These are phyloP conservation scores for Diplodia sapinea DNA, from an alignment of 2,329 filamentous ascomycete genomes.

Conservation along the genomic window DNA sequence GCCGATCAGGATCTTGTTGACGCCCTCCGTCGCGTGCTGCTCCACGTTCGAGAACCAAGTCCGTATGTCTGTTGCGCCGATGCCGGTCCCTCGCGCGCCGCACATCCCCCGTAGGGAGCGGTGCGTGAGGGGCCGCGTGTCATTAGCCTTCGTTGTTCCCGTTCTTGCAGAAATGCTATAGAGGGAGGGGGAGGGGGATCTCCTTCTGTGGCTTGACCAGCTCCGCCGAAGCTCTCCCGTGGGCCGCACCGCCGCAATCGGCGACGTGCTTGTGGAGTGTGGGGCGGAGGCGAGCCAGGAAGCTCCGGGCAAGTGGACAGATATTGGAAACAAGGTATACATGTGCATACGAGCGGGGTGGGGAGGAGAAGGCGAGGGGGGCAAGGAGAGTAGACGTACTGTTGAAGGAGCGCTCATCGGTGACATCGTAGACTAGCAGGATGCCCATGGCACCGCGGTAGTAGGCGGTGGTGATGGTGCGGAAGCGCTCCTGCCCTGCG, in stretches of 20 bases:
- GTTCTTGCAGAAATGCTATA: not conserved
- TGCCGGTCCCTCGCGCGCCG: not conserved
- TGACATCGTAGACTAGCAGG: slow-evolving; percentile 96
- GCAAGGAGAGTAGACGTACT: slow-evolving; percentile 63
- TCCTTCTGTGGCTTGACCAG: slow-evolving; percentile 1
- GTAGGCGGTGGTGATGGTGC: slow-evolving; percentile 98
- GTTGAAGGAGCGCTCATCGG: slow-evolving; percentile 92
- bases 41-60: slow-evolving; percentile 99
- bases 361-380: slow-evolving; percentile 4
- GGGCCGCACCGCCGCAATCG: slow-evolving; percentile 27
- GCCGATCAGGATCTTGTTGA: slow-evolving; percentile 99
- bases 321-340: not conserved
- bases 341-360: not conserved
- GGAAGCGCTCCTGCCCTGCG: slow-evolving; percentile 95
- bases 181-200: not conserved
- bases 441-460: slow-evolving; percentile 99
- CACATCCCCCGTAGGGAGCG: not conserved
- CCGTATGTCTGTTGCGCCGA: slow-evolving; percentile 76
- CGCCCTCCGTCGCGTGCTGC: slow-evolving; percentile 96
- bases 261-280: slow-evolving; percentile 32
- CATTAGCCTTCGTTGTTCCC: slow-evolving; percentile 6
- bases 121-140: slow-evolving; percentile 5
- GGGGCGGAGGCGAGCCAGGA: slow-evolving; percentile 16
- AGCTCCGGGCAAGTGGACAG: slow-evolving; percentile 5
- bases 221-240: slow-evolving; percentile 27